Conservation (phyloP, 1,284 basidiomycete genomes). For the Amylostereum chailletii region DNA sequence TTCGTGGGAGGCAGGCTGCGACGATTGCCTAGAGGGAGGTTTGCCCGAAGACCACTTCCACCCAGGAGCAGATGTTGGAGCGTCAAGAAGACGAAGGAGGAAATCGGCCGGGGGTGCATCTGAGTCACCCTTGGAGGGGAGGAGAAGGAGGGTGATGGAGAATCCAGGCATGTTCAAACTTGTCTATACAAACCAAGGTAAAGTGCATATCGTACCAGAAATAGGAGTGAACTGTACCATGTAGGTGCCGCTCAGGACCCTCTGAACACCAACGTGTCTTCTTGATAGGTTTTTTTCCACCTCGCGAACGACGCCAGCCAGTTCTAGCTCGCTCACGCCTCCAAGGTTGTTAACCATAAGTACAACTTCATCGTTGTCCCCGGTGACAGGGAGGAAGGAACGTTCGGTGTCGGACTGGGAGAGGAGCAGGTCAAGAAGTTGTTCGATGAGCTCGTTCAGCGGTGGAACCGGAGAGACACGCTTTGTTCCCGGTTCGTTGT, state of each 20-base stretch:
- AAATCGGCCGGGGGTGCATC: slow-evolving; percentile 30
- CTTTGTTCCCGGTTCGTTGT: slow-evolving; percentile 82
- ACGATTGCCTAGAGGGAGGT: slow-evolving; percentile 23
- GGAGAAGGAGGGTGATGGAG: slow-evolving; percentile 79
- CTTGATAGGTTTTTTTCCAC: slow-evolving; percentile 44
- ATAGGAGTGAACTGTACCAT: slow-evolving; percentile 48
- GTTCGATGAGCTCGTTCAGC: slow-evolving; percentile 60
- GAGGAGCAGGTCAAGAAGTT: slow-evolving; percentile 67
- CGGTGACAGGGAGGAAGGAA: slow-evolving; percentile 76
- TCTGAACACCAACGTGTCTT: slow-evolving; percentile 49
- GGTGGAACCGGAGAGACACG: slow-evolving; percentile 67
- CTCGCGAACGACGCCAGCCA: slow-evolving; percentile 63
- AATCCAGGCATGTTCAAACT: slow-evolving; percentile 95
- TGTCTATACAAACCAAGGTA: slow-evolving; percentile 37
- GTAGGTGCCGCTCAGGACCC: slow-evolving; percentile 72
- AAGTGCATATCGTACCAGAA: not conserved
- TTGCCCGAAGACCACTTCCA: slow-evolving; percentile 69
- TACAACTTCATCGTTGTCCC: slow-evolving; percentile 58
- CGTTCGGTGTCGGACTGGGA: slow-evolving; percentile 74
- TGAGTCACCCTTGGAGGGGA: slow-evolving; percentile 43
- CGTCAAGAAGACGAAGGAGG: slow-evolving; percentile 74
- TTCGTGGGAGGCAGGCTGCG: slow-evolving; percentile 15
- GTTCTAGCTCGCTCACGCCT: slow-evolving; percentile 80
- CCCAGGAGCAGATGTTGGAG: slow-evolving; percentile 65
- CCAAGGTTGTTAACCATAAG: slow-evolving; percentile 78